Percentiles rank a stretch among this genome's conserved stretches.
phyloP scores from a whole-genome alignment of 371 early-diverging fungal species.

The Rhizopus sp. region DNA sequence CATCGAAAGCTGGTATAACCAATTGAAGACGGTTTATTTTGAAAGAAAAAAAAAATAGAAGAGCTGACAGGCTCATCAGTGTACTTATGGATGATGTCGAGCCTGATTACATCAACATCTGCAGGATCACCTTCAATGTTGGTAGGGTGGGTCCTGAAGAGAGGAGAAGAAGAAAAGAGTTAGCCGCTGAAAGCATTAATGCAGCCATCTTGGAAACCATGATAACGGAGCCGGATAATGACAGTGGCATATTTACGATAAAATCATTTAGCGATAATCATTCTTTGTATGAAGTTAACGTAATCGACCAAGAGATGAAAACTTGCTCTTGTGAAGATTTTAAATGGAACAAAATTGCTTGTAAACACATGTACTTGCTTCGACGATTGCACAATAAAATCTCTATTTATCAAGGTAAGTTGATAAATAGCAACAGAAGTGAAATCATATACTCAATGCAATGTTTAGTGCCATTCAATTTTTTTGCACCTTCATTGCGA shows the following conservation, averaged over 20 bases:
- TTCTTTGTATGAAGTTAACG: conserved; percentile 1
- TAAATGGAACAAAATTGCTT: conserved; percentile 4
- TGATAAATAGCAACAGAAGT: background rate
- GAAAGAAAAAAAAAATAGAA: background rate
- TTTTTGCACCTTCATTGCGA: background rate
- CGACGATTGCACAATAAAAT: background rate
- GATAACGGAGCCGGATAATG: background rate
- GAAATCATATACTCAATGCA: background rate
- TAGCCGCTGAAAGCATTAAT: conserved; percentile 1
- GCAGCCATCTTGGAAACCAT: background rate
- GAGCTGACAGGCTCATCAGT: too few species aligned
- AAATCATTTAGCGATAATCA: background rate
- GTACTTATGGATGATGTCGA: too few species aligned
- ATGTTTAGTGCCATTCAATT: too few species aligned
- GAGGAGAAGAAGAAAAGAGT: conserved; percentile 6
- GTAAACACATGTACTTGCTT: conserved; percentile 10
- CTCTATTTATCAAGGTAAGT: background rate
- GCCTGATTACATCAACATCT: conserved; percentile 5
- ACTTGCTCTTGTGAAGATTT: conserved; percentile 7
- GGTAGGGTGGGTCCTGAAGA: conserved; percentile 12
- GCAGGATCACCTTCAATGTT: conserved; percentile 3
- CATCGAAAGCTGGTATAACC: too few species aligned
- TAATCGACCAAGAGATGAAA: background rate
- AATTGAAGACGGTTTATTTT: background rate
- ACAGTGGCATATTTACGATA: background rate